Evolutionary conservation across 2,329 filamentous ascomycete species (phyloP), one percentile per base, ranked within the genome.

Genomic region (Sporothrix euskadiensis): DNA sequence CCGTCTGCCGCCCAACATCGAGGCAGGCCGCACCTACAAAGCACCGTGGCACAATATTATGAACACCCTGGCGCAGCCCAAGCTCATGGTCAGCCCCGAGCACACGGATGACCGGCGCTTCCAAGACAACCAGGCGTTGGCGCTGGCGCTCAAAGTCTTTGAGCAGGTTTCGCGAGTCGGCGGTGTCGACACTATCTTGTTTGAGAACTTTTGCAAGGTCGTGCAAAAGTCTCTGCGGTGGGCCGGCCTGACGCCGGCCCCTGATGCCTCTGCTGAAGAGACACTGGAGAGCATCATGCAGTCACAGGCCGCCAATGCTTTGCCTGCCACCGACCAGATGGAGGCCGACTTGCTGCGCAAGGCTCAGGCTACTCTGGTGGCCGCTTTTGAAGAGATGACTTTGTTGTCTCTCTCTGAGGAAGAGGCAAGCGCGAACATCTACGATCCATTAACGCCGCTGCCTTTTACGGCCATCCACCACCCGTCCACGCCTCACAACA

Each of bases 41-140:
- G 79, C 79, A 7, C 81, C 83, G 0, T 87, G 84, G 85, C 81
- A 83, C 76, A 76, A 77, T 3, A 81, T 86, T 39, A 80, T 85
- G 73, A 76, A 77, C 72, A 80, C 81, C 3, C 78, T 87, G 54
- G 81, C 83, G 1, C 78, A 79, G 54, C 74, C 77, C 3, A 77
- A 79, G 56, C 71, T 83, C n/a, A 77, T 83, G 5, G 75, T 79
- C 68, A 78, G 79, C 73, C 32, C 73, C 9, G 65, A 74, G 12
- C 59, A 61, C 56, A 72, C 73, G 6, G 16, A 71, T 2, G 73
- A 76, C 72, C 73, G 69, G 19, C 35, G n/a, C 8, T 71, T 57
- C 22, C 79, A 80, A 63, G 76, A 82, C 52, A 47, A 78, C 0
- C 75, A 79, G 71, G 79, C 80, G 4, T 74, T 84, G 41, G 72